Percentiles rank a stretch among this genome's conserved stretches.
Conservation (phyloP, 2,329 filamentous ascomycete genomes). For the Neobulgaria alba region DNA sequence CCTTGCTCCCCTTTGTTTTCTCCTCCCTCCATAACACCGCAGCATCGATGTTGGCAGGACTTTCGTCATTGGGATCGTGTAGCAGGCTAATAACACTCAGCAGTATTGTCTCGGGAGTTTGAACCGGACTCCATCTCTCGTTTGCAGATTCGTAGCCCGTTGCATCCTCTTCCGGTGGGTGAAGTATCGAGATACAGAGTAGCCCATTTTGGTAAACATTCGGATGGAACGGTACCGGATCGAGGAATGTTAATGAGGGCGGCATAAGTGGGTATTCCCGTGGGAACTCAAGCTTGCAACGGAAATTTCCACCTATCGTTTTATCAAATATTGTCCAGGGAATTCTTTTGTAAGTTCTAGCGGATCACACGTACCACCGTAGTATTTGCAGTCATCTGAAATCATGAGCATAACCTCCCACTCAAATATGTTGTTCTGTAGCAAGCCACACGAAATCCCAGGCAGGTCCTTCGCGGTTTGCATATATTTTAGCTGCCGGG, state of each 20-base stretch:
- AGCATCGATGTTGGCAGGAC: constrained; percentile 56
- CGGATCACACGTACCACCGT: constrained; percentile 48
- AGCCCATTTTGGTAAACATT: constrained; percentile 85
- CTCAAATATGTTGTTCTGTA: constrained; percentile 84
- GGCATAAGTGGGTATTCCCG: constrained; percentile 78
- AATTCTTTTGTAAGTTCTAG: not conserved
- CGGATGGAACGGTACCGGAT: constrained; percentile 80
- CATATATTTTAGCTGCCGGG: constrained; percentile 88
- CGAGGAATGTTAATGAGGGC: constrained; percentile 79
- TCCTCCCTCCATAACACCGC: constrained; percentile 83
- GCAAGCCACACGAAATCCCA: constrained; percentile 86
- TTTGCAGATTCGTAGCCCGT: constrained; percentile 86
- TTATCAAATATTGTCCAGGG: not conserved
- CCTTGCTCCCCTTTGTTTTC: constrained; percentile 46
- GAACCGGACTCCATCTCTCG: constrained; percentile 92
- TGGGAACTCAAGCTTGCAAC: constrained; percentile 76
- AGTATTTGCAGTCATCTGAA: constrained; percentile 70
- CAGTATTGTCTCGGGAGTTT: constrained; percentile 90
- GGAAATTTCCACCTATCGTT: constrained; percentile 78
- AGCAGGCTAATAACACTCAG: constrained; percentile 89
- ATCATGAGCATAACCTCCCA: constrained; percentile 99
- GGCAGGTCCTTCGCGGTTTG: constrained; percentile 84
- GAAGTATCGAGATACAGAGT: constrained; percentile 95
- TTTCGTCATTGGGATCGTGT: constrained; percentile 82
- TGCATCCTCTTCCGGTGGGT: constrained; percentile 88